A percentile compares a stretch with the other conserved stretches of the same genome.
These are phyloP conservation scores for Leccinum angustisporum DNA, from an alignment of 1,284 basidiomycete genomes.

Conservation along the genomic window DNA sequence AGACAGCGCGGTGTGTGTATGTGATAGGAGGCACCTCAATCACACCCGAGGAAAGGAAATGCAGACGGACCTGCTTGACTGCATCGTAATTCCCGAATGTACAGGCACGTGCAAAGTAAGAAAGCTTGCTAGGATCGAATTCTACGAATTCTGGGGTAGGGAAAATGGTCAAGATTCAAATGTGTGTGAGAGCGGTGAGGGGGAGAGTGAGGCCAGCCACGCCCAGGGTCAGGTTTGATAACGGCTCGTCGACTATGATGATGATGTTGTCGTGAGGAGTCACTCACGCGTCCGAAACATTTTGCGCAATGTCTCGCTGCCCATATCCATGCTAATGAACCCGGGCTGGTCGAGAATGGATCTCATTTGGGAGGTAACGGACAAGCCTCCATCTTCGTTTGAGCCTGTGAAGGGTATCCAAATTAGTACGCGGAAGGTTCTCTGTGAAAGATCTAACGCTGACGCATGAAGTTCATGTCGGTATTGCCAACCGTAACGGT, in stretches of 20 bases:
- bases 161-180: background rate
- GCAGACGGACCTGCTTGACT: constrained; percentile 34
- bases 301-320: constrained; percentile 37
- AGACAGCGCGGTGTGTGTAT: background rate
- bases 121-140: constrained; percentile 34
- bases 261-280: background rate
- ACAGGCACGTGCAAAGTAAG: constrained; percentile 40
- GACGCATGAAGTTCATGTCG: background rate
- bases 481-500: background rate
- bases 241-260: background rate
- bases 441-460: constrained; percentile 7
- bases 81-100: constrained; percentile 34
- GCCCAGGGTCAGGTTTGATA: background rate
- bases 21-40: background rate
- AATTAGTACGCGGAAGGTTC: background rate
- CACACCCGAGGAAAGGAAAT: background rate
- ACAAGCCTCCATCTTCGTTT: constrained; percentile 32
- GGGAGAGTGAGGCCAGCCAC: background rate
- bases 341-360: constrained; percentile 39
- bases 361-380: constrained; percentile 40
- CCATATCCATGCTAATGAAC: constrained; percentile 32
- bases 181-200: background rate
- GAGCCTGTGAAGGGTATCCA: constrained; percentile 7
- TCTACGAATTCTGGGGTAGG: constrained; percentile 19
- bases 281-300: constrained; percentile 41